A percentile compares a stretch with the other conserved stretches of the same genome.
These are phyloP conservation scores for Nitzschia sp. DNA, from an alignment of 108 stramenopile species.

Conservation along the genomic window DNA sequence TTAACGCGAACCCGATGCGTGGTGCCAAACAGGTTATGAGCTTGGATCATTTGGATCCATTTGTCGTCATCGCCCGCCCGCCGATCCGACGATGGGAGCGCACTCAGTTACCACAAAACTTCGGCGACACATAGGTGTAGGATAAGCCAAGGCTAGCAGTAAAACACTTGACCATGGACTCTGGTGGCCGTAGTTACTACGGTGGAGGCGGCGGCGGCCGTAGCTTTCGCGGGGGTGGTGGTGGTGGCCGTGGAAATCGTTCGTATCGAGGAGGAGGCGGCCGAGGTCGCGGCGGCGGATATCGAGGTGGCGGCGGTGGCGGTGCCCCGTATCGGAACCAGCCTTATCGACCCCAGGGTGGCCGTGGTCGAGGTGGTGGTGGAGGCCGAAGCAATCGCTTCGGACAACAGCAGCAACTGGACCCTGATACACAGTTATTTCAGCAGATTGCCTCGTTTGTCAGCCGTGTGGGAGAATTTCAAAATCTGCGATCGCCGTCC, in stretches of 20 bases:
- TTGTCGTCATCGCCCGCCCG: neutral
- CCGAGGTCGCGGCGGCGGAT: constrained; percentile 34
- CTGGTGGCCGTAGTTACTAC: constrained; percentile 40
- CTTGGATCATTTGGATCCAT: too few relatives aligned
- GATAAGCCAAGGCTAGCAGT: neutral
- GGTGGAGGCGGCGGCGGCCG: constrained; percentile 43
- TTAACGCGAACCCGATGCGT: too few relatives aligned
- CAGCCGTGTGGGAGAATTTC: constrained; percentile 76
- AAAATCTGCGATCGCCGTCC: constrained; percentile 29
- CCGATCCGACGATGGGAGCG: neutral
- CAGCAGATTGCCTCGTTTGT: constrained; percentile 71
- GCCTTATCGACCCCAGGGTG: constrained; percentile 29
- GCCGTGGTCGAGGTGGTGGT: constrained; percentile 37
- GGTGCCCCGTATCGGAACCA: constrained; percentile 40
- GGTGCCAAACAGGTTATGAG: neutral
- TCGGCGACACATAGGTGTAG: neutral
- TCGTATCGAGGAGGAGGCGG: constrained; percentile 24
- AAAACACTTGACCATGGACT: too few relatives aligned
- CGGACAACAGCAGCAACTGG: constrained; percentile 30
- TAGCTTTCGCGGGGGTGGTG: constrained; percentile 14
- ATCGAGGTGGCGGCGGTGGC: constrained; percentile 22
- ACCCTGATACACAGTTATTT: constrained; percentile 58
- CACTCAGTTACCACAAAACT: neutral
- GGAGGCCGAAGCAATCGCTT: constrained; percentile 64
- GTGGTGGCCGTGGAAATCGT: constrained; percentile 26